Evolutionary conservation across 768 basidiomycete genomes (phyloP), one percentile per base, ranked within the genome.

Genomic region (Mycena indigotica): DNA sequence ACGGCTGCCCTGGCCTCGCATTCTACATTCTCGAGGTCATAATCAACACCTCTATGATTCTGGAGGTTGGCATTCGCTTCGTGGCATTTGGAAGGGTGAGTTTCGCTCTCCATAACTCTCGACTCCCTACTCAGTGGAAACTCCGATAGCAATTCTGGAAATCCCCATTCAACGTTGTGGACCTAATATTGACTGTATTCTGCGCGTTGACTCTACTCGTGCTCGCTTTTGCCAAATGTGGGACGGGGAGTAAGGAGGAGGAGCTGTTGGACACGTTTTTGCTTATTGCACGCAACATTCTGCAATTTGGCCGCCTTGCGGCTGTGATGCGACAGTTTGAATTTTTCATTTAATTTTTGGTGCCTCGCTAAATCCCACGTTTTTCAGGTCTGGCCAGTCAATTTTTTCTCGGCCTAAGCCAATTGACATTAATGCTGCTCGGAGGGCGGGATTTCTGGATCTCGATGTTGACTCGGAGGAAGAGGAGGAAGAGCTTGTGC

Each of bases 81-180:
- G 78, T 98, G 56, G 97, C 97, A 1, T 91, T 97, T 67, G 96
- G 96, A 59, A 83, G 85, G 72, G 96, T 98, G 66, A 67, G 92
- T 78, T 38, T 28, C 35, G 13, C 50, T 51, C 39, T 57, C 12
- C 28, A 21, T 8, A 26, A 12, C 24, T 48, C 24, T 21, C 13
- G 5, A 26, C 5, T 4, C 21, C 6, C 21, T 25, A 28, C 12
- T 48, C 15, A 25, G 23, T 13, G 21, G 46, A 5, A n/a, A 38
- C 56, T 52, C n/a, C n/a, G n/a, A 38, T 69, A 95, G 94, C 91
- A 94, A 93, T 97, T 97, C 78, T 95, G 93, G 93, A 90, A 84
- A 70, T 91, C 92, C n/a, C 86, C 87, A 12, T 94, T 93, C 75
- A 98, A 98, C 69, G 76, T 92, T 28, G 79, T 95, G 66, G 95